Conservation (phyloP, 257 asterid genomes). For the Nicotiana tomentosiformis region DNA sequence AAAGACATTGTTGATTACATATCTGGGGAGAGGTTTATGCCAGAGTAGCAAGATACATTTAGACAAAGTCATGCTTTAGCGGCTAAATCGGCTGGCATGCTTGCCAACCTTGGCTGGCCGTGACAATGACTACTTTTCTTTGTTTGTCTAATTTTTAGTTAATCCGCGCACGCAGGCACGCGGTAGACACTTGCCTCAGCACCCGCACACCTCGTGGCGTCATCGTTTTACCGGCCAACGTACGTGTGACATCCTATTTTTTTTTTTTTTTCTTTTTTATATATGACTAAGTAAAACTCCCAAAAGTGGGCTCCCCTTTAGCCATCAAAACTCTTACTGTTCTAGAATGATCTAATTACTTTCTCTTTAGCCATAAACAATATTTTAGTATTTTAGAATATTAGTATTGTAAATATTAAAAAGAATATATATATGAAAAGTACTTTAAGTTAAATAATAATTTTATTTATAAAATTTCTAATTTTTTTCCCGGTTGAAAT, state of each 20-base stretch:
- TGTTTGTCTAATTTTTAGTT: no score
- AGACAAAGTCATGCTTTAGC: background rate
- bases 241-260: background rate
- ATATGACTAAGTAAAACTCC: background rate
- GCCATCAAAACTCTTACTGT: background rate
- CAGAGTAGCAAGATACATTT: no score
- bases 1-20: background rate
- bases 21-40: background rate
- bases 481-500: no score
- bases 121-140: background rate
- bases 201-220: background rate
- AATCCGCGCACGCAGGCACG: background rate
- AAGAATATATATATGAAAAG: no score
- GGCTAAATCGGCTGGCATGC: background rate
- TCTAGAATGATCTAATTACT: background rate
- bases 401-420: no score
- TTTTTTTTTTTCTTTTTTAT: rapidly evolving
- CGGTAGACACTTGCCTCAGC: conserved; percentile 14
- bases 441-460: no score
- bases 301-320: background rate
- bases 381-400: no score
- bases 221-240: conserved; percentile 4
- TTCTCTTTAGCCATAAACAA: no score
- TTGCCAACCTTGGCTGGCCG: background rate
- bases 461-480: no score